Conservation (phyloP, 495 filamentous ascomycete genomes). For the Emericellopsis terricola region DNA sequence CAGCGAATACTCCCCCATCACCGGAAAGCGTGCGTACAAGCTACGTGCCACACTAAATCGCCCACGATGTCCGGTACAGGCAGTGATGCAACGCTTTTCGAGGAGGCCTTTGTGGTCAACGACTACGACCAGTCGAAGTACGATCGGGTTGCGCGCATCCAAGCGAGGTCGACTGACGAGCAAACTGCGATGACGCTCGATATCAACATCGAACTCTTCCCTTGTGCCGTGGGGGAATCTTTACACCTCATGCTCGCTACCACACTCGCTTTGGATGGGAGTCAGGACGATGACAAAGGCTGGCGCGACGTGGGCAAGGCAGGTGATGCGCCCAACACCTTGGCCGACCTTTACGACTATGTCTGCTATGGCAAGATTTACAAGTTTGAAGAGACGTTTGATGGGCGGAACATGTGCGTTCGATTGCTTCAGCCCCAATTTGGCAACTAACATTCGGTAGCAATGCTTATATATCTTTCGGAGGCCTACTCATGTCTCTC, state of each 20-base stretch:
- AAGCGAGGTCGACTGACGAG: constrained; percentile 48
- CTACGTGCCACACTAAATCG: too few species aligned
- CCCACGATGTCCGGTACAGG: constrained; percentile 27
- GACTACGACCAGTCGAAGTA: constrained; percentile 68
- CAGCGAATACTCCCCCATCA: too few species aligned
- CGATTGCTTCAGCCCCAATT: too few species aligned
- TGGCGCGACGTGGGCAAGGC: constrained; percentile 59
- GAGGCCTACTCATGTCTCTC: constrained; percentile 72
- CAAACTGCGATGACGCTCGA: constrained; percentile 68
- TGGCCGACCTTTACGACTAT: constrained; percentile 92
- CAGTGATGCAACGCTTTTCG: constrained; percentile 75
- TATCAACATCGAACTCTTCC: constrained; percentile 87
- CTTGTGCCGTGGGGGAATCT: constrained; percentile 48
- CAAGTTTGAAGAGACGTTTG: constrained; percentile 75
- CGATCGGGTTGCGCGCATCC: constrained; percentile 78
- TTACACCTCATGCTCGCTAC: constrained; percentile 65
- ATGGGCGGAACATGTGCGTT: constrained; percentile 66
- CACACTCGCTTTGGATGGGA: constrained; percentile 71
- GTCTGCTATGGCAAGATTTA: constrained; percentile 97
- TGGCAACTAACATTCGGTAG: constrained; percentile 29
- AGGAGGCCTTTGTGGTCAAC: constrained; percentile 77
- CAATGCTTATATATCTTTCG: constrained; percentile 84
- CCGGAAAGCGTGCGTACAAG: too few species aligned
- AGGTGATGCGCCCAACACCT: constrained; percentile 33
- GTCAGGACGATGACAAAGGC: constrained; percentile 45